phyloP scores from a whole-genome alignment of 768 basidiomycete genomes.

The Chalciporus chontae region DNA sequence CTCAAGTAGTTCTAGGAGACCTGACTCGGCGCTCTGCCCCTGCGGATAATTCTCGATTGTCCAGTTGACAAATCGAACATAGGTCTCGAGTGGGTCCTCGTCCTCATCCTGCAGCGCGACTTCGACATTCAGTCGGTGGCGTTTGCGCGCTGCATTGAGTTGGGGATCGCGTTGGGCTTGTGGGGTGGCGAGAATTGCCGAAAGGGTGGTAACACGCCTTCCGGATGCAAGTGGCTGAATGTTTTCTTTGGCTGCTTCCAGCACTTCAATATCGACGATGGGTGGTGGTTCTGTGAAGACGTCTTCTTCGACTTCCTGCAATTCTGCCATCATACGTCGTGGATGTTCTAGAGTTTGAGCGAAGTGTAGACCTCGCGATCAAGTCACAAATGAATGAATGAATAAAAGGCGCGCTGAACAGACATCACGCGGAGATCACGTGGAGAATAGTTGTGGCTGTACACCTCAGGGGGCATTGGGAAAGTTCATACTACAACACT shows the following conservation, averaged over 20 bases:
- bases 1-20: slow-evolving; percentile 89
- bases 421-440: slow-evolving; percentile 20
- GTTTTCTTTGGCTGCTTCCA: slow-evolving; percentile 85
- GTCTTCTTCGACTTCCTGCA: slow-evolving; percentile 34
- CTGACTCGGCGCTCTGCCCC: slow-evolving; percentile 83
- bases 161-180: slow-evolving; percentile 73
- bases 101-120: slow-evolving; percentile 72
- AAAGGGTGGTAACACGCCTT: slow-evolving; percentile 75
- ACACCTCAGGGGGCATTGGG: too few relatives aligned
- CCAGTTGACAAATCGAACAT: slow-evolving; percentile 85
- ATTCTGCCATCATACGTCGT: slow-evolving; percentile 15
- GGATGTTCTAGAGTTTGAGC: neutral
- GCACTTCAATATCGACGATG: slow-evolving; percentile 76
- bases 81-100: slow-evolving; percentile 81
- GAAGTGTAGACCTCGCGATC: neutral
- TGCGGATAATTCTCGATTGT: slow-evolving; percentile 93
- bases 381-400: too few relatives aligned
- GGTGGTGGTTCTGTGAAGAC: slow-evolving; percentile 39
- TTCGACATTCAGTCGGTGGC: slow-evolving; percentile 70
- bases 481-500: too few relatives aligned
- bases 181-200: slow-evolving; percentile 70
- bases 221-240: slow-evolving; percentile 79
- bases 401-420: slow-evolving; percentile 23
- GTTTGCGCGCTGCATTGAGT: slow-evolving; percentile 59
- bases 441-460: neutral